Percentiles rank a stretch among this genome's conserved stretches.
These are phyloP conservation scores for Coemansia sp. DNA, from an alignment of 192 early-diverging fungal species.

Conservation along the genomic window DNA sequence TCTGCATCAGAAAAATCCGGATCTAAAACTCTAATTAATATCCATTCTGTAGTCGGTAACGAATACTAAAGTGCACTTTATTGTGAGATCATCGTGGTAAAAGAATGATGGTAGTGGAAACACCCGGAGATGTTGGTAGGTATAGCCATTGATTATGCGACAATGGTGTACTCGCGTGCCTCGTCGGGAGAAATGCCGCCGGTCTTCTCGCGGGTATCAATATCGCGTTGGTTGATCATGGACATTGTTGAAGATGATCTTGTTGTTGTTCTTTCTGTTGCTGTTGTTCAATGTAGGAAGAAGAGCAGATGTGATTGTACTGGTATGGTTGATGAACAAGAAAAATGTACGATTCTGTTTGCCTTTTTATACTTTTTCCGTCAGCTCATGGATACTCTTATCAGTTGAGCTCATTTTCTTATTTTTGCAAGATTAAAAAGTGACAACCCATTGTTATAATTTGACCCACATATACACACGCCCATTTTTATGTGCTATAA, in stretches of 20 bases:
- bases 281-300: not conserved
- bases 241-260: slow-evolving; percentile 2
- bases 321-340: not conserved
- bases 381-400: not conserved
- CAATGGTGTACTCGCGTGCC: slow-evolving; percentile 26
- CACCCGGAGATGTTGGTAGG: too few species aligned
- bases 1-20: not conserved
- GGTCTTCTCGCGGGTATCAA: slow-evolving; percentile 29
- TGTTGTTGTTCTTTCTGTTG: slow-evolving; percentile 4
- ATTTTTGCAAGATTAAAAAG: not conserved
- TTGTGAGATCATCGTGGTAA: not conserved
- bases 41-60: not conserved
- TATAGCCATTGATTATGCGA: not conserved
- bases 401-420: not conserved
- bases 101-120: not conserved
- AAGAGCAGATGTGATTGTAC: not conserved
- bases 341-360: not conserved
- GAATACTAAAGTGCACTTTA: not conserved
- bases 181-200: slow-evolving; percentile 29
- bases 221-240: slow-evolving; percentile 19
- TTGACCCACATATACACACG: too few species aligned
- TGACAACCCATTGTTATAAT: not conserved
- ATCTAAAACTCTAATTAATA: not conserved
- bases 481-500: not conserved
- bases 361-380: not conserved